phyloP scores from a whole-genome alignment of 371 early-diverging fungal species.

The Lichtheimia ornata region DNA sequence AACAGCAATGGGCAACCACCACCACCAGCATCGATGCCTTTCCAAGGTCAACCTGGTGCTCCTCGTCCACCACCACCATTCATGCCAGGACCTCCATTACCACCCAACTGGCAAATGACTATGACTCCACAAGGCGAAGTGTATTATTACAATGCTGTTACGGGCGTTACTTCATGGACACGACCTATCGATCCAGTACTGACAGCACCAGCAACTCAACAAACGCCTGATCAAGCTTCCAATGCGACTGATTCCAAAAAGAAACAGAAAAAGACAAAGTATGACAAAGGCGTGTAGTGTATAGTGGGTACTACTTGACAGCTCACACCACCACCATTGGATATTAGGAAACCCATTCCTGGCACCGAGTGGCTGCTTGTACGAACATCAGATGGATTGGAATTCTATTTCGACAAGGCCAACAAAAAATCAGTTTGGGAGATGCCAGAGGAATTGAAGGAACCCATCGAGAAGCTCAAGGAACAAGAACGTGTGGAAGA shows the following conservation, averaged over 20 bases:
- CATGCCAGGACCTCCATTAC: background rate
- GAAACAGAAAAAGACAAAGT: conserved; percentile 3
- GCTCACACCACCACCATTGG: background rate
- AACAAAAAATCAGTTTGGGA: conserved; percentile 76
- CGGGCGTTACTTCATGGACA: conserved; percentile 6
- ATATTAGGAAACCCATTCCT: conserved; percentile 62
- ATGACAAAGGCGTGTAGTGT: background rate
- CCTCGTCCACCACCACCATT: background rate
- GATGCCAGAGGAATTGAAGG: conserved; percentile 53
- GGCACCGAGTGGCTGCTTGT: conserved; percentile 78
- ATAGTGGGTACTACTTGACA: background rate
- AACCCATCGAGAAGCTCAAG: conserved; percentile 42
- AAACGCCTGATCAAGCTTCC: background rate
- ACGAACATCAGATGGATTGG: conserved; percentile 68
- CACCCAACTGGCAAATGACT: conserved; percentile 5
- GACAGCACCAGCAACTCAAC: background rate
- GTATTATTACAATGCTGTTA: conserved; percentile 1
- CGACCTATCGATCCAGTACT: conserved; percentile 1
- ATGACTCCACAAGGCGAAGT: conserved; percentile 2
- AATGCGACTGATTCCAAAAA: background rate
- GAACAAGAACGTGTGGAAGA: conserved; percentile 18
- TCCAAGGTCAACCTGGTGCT: background rate
- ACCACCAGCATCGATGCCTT: background rate
- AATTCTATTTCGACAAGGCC: conserved; percentile 74
- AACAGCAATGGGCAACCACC: conserved; percentile 3